These are phyloP conservation scores for Penicillium ochrochloron DNA, from an alignment of 495 filamentous ascomycete genomes.

Conservation along the genomic window DNA sequence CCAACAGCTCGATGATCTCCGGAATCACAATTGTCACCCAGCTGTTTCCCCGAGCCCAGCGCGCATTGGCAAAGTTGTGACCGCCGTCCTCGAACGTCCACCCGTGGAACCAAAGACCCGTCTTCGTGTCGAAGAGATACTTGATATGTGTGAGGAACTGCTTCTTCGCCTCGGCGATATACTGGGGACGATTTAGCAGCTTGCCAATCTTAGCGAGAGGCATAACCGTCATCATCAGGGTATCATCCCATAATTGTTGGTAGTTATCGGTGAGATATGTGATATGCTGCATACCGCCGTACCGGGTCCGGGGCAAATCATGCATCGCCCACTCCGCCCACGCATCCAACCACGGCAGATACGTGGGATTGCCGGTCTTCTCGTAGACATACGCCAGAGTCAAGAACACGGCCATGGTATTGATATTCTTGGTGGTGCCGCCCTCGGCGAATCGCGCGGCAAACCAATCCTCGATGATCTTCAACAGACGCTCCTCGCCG, in stretches of 20 bases:
- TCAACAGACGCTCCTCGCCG: slow-evolving; percentile 51
- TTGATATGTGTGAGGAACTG: slow-evolving; percentile 75
- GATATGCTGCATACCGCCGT: slow-evolving; percentile 75
- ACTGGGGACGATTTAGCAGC: slow-evolving; percentile 63
- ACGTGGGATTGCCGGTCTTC: slow-evolving; percentile 62
- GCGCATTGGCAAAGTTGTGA: slow-evolving; percentile 71
- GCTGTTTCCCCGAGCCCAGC: slow-evolving; percentile 69
- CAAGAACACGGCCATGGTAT: slow-evolving; percentile 75
- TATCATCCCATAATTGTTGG: slow-evolving; percentile 78
- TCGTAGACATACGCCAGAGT: slow-evolving; percentile 75
- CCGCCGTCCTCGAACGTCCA: slow-evolving; percentile 71
- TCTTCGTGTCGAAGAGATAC: slow-evolving; percentile 69
- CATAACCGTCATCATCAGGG: slow-evolving; percentile 80
- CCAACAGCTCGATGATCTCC: slow-evolving; percentile 70
- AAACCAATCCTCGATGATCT: slow-evolving; percentile 73
- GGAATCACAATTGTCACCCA: slow-evolving; percentile 79
- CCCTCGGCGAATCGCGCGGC: slow-evolving; percentile 64
- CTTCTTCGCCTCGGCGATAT: slow-evolving; percentile 72
- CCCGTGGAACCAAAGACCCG: slow-evolving; percentile 73
- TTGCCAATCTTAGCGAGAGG: slow-evolving; percentile 76
- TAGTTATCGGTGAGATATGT: slow-evolving; percentile 64
- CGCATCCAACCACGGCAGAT: slow-evolving; percentile 69
- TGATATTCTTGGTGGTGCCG: slow-evolving; percentile 79
- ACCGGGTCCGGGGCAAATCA: slow-evolving; percentile 67
- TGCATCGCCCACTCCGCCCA: slow-evolving; percentile 82